Evolutionary conservation across 805 yeast species (phyloP), one percentile per base, ranked within the genome.

Genomic region (Spathaspora arborariae): DNA sequence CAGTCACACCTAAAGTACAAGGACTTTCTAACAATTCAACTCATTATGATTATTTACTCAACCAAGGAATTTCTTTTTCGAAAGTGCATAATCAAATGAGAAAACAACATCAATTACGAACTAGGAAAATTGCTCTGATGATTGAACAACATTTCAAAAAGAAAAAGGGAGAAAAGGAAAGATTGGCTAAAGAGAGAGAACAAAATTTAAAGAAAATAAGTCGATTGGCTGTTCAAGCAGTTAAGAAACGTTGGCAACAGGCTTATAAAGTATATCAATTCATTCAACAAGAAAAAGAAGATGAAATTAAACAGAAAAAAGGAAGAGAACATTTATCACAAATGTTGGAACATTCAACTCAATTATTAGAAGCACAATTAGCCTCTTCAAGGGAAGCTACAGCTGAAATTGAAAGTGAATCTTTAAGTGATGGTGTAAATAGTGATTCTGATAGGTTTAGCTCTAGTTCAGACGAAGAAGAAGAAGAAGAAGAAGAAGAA

Each of bases 341-440:
- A 59, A 91, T 92, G 75, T 70, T 92, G 47, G 96, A 91, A 58
- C 94, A 91, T 58, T 88, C 97, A 20, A 88, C 97, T 0, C 91
- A 88, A 59, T 75, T 92, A 30, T 72, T 92, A 22, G 97, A 90
- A 51, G 95, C 96, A 1, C 96, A 92, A 53, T 63, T 86, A 47
- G 74, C 74, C 44, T 56, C 68, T 13, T 53, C 62, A 6, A 47
- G 60, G 30, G 67, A 59, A 33, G 51, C 50, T 11, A 62, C 70
- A 6, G 68, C 64, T 16, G 58, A 54, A 19, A 45, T 47, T 13
- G 57, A 51, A 16, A 62, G 58, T 21, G 35, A 30, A 7, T n/a
- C 35, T 3, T 30, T 30, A 30, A 42, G 44, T 13, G 57, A 49
- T 19, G 56, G 49, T 10, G 52, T 48, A 6, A 65, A 59, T 21